Percentiles rank a stretch among this genome's conserved stretches.
These are phyloP conservation scores for Trichosporon sp. DNA, from an alignment of 1,284 basidiomycete species.

Conservation along the genomic window DNA sequence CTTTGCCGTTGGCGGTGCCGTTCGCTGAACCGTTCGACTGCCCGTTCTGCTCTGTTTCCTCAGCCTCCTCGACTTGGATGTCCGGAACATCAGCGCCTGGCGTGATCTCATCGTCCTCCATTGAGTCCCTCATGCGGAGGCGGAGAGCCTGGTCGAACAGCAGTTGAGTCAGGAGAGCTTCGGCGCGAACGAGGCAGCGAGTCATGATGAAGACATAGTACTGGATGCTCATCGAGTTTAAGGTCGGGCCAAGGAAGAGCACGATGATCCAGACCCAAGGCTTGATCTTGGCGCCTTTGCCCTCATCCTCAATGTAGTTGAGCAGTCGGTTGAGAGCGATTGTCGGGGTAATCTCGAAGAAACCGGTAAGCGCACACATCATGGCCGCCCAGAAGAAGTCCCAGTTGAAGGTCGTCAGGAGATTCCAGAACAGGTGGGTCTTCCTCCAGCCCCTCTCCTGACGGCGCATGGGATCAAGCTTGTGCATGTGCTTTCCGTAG, in stretches of 20 bases:
- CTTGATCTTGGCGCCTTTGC: conserved; percentile 46
- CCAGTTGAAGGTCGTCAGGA: conserved; percentile 31
- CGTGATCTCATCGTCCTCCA: conserved; percentile 24
- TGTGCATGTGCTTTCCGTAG: conserved; percentile 40
- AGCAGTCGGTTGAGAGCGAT: conserved; percentile 53
- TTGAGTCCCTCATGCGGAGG: conserved; percentile 54
- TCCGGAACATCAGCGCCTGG: conserved; percentile 7
- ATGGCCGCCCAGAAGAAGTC: conserved; percentile 27
- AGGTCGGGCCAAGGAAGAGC: conserved; percentile 57
- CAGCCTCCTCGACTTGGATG: conserved; percentile 18
- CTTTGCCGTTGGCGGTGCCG: conserved; percentile 14
- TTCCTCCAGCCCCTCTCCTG: conserved; percentile 29
- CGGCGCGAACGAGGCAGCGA: conserved; percentile 52
- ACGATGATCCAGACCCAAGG: conserved; percentile 61
- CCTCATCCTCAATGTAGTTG: conserved; percentile 52
- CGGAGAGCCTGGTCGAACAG: conserved; percentile 65
- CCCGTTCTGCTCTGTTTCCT: conserved; percentile 4
- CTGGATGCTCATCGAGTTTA: conserved; percentile 38
- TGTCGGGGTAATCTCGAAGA: conserved; percentile 49
- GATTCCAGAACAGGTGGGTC: conserved; percentile 30
- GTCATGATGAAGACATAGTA: conserved; percentile 47
- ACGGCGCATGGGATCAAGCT: conserved; percentile 44
- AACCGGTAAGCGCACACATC: conserved; percentile 35
- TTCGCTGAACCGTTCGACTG: conserved; percentile 13
- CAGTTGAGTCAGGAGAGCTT: conserved; percentile 63